Percentiles rank a stretch among this genome's conserved stretches.
phyloP scores from a whole-genome alignment of 192 early-diverging fungal genomes.

The Ramicandelaber brevisporus region DNA sequence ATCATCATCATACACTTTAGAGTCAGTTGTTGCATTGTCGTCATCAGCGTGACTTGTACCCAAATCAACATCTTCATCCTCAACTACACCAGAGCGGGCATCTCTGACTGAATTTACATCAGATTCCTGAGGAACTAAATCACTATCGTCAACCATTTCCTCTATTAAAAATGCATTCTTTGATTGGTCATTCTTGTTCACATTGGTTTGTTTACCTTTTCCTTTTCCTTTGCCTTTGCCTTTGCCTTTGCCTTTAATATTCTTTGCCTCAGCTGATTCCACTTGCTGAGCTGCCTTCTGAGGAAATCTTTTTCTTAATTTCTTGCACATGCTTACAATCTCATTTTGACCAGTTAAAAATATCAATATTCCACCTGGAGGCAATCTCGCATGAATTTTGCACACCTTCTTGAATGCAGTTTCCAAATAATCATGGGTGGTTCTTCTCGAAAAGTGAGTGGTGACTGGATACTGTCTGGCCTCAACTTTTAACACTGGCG shows the following conservation, averaged over 20 bases:
- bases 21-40: conserved; percentile 1
- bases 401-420: conserved; percentile 77
- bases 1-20: conserved; percentile 4
- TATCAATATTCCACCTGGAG: conserved; percentile 78
- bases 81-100: too few species aligned
- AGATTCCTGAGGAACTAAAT: too few species aligned
- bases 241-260: too few species aligned
- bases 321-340: conserved; percentile 49
- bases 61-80: conserved; percentile 22
- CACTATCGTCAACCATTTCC: too few species aligned
- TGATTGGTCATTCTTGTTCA: too few species aligned
- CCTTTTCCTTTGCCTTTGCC: too few species aligned
- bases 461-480: conserved; percentile 70
- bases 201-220: too few species aligned
- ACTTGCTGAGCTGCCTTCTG: too few species aligned
- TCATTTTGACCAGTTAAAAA: conserved; percentile 92
- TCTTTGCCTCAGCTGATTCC: too few species aligned
- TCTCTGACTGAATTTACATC: too few species aligned
- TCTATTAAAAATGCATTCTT: too few species aligned
- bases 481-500: conserved; percentile 79
- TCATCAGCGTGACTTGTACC: too few species aligned
- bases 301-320: conserved; percentile 50
- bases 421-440: conserved; percentile 68
- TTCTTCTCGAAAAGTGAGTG: conserved; percentile 81
- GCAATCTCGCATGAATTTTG: conserved; percentile 86